phyloP scores from a whole-genome alignment of 2,329 filamentous ascomycete species.

The Talaromyces sp. region DNA sequence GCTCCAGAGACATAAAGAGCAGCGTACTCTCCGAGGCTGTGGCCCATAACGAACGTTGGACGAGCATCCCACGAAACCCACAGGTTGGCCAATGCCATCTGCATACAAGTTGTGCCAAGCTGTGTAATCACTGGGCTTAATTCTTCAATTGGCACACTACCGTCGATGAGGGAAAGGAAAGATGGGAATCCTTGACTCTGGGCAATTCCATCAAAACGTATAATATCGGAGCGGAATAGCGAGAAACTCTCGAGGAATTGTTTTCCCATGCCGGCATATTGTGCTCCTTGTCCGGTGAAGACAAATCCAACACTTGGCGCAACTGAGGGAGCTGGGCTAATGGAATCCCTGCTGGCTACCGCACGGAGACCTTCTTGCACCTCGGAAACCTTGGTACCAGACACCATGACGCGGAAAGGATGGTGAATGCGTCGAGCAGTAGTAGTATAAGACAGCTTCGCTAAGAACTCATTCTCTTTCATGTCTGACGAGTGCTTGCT shows the following conservation, averaged over 20 bases:
- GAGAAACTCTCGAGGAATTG: conserved; percentile 32
- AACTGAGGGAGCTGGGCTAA: conserved; percentile 29
- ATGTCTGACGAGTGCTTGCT: conserved; percentile 41
- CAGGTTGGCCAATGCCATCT: conserved; percentile 38
- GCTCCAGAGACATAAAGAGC: conserved; percentile 39
- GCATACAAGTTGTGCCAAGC: conserved; percentile 37
- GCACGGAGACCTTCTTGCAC: conserved; percentile 30
- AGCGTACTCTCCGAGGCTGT: conserved; percentile 44
- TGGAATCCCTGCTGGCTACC: conserved; percentile 23
- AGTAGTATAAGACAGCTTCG: conserved; percentile 62
- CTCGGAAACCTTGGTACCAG: conserved; percentile 28
- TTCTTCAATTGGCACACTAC: conserved; percentile 29
- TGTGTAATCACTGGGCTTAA: conserved; percentile 33
- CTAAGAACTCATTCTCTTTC: conserved; percentile 39
- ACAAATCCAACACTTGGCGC: conserved; percentile 32
- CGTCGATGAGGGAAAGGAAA: conserved; percentile 35
- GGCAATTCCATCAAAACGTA: conserved; percentile 31
- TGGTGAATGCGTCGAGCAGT: conserved; percentile 55
- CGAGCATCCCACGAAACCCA: conserved; percentile 37
- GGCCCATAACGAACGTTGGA: conserved; percentile 40
- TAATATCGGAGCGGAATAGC: conserved; percentile 32
- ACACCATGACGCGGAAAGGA: conserved; percentile 33
- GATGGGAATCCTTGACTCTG: conserved; percentile 36
- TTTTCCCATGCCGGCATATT: conserved; percentile 37
- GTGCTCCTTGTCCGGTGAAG: conserved; percentile 41